These are phyloP conservation scores for Cucumis cinereus DNA, from an alignment of 306 rosid species.

Conservation along the genomic window DNA sequence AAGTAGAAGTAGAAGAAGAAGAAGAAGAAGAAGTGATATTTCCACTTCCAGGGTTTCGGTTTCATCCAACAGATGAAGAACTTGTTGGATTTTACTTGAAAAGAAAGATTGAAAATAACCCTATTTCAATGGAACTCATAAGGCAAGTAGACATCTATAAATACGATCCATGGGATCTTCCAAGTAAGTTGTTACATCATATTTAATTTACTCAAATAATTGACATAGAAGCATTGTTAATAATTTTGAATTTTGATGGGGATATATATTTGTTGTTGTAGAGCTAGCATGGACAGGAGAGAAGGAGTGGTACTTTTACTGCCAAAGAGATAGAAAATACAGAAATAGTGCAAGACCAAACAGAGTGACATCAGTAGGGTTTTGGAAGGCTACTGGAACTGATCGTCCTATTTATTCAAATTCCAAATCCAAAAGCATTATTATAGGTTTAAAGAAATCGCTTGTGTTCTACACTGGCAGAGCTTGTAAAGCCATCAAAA, in stretches of 20 bases:
- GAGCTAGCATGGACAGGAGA: conserved; percentile 57
- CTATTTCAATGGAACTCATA: conserved; percentile 81
- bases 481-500: conserved; percentile 80
- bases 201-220: no score
- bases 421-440: no score
- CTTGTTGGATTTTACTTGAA: conserved; percentile 85
- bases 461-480: conserved; percentile 84
- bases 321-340: conserved; percentile 88
- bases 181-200: conserved; percentile 31
- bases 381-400: conserved; percentile 96
- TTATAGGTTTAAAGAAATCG: conserved; percentile 82
- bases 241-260: no score
- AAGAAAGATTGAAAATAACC: conserved; percentile 64
- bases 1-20: neutral
- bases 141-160: conserved; percentile 89
- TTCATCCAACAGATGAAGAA: conserved; percentile 97
- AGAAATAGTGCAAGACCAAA: conserved; percentile 86
- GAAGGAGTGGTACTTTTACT: conserved; percentile 89
- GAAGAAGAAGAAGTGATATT: conserved; percentile 33
- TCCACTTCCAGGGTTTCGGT: conserved; percentile 75
- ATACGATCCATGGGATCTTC: conserved; percentile 97
- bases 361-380: conserved; percentile 78
- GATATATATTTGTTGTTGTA: neutral
- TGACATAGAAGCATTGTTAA: no score
- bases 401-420: conserved; percentile 48